Evolutionary conservation across 768 basidiomycete genomes (phyloP).

Genomic region (Podaxis carcinomalis): DNA sequence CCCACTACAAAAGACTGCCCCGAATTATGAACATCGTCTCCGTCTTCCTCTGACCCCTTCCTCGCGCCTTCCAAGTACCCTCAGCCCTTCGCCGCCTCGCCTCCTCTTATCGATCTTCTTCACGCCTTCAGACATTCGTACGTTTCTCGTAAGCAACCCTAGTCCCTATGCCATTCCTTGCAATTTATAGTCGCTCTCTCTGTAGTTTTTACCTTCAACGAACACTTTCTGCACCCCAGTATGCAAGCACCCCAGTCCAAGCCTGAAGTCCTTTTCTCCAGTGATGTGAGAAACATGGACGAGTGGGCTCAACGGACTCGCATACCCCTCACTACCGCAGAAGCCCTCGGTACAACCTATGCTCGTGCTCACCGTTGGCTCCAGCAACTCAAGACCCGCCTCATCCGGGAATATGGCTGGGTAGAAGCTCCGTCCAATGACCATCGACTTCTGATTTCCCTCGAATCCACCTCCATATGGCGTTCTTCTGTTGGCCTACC

Average conservation of each 20-base stretch:
- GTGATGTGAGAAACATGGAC: slow-evolving; percentile 78
- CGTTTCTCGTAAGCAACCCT: slow-evolving; percentile 12
- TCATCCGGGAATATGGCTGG: slow-evolving; percentile 71
- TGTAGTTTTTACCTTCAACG: slow-evolving; percentile 1
- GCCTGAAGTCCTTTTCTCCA: slow-evolving; percentile 70
- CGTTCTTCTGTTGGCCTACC: slow-evolving; percentile 73
- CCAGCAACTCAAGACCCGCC: slow-evolving; percentile 52
- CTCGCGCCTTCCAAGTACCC: slow-evolving; percentile 20
- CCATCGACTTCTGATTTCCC: slow-evolving; percentile 70
- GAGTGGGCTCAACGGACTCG: slow-evolving; percentile 76
- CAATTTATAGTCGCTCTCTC: slow-evolving; percentile 11
- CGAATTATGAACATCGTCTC: slow-evolving; percentile 23
- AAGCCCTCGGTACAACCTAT: slow-evolving; percentile 76
- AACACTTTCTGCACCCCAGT: slow-evolving; percentile 12
- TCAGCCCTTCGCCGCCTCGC: slow-evolving; percentile 17
- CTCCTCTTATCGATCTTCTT: slow-evolving; percentile 23
- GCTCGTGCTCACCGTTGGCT: slow-evolving; percentile 79
- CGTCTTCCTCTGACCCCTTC: slow-evolving; percentile 22
- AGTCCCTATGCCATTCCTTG: slow-evolving; percentile 4
- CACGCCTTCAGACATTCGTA: background rate
- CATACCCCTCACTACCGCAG: slow-evolving; percentile 80
- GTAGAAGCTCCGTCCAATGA: slow-evolving; percentile 55
- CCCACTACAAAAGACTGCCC: slow-evolving; percentile 40
- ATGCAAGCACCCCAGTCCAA: slow-evolving; percentile 30
- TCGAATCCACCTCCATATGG: slow-evolving; percentile 77